These are phyloP conservation scores for Xylaria castorea DNA, from an alignment of 495 filamentous ascomycete species.

Conservation along the genomic window DNA sequence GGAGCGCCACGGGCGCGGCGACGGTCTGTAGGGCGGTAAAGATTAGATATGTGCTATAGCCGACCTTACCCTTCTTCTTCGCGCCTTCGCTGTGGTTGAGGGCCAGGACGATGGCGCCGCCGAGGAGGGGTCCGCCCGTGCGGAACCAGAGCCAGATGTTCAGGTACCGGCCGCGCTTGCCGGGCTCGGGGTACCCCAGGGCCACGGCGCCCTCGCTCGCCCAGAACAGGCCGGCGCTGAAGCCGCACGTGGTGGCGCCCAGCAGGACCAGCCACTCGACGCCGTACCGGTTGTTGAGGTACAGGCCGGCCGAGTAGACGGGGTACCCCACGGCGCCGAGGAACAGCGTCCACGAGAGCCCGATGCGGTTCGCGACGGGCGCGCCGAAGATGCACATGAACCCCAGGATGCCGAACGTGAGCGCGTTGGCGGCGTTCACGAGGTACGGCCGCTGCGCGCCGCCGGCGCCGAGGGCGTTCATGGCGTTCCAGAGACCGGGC, in stretches of 20 bases:
- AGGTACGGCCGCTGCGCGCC: conserved; percentile 62
- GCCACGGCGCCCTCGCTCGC: conserved; percentile 65
- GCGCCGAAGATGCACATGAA: conserved; percentile 61
- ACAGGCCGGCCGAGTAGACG: conserved; percentile 62
- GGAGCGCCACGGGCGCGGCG: conserved; percentile 58
- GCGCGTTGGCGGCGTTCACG: conserved; percentile 64
- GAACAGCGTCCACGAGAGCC: conserved; percentile 59
- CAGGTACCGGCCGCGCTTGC: conserved; percentile 60
- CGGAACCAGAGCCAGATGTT: conserved; percentile 65
- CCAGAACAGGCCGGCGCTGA: conserved; percentile 64
- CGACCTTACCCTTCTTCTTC: conserved; percentile 58
- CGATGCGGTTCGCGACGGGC: conserved; percentile 60
- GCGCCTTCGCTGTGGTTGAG: conserved; percentile 53
- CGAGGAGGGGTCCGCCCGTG: conserved; percentile 62
- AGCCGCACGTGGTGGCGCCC: conserved; percentile 62
- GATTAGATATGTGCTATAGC: conserved; percentile 60
- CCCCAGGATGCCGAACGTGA: conserved; percentile 65
- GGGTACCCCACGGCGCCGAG: conserved; percentile 64
- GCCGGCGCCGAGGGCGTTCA: conserved; percentile 63
- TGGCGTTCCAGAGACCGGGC: conserved; percentile 66
- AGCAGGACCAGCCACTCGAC: conserved; percentile 64
- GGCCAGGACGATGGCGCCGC: conserved; percentile 61
- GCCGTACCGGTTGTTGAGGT: conserved; percentile 65
- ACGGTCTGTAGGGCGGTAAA: conserved; percentile 61
- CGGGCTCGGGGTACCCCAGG: conserved; percentile 61